Evolutionary conservation across 2,329 filamentous ascomycete genomes (phyloP).

Genomic region (Rhynchosporium graminicola): DNA sequence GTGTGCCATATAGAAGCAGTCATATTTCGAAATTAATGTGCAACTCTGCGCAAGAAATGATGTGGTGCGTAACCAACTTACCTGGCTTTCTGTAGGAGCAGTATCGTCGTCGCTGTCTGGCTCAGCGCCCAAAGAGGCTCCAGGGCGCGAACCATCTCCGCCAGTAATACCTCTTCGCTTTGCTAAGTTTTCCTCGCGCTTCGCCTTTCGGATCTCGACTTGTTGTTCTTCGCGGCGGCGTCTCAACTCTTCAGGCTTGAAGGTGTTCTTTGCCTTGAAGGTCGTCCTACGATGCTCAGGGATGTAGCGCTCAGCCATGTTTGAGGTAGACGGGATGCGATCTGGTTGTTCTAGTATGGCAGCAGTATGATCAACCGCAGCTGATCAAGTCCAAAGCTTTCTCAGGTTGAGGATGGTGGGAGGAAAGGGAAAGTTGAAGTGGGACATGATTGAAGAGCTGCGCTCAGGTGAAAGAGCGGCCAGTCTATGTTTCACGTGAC

Average conservation of each 20-base stretch:
- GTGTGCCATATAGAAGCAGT: neutral
- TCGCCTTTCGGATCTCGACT: constrained; percentile 97
- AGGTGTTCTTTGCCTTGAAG: constrained; percentile 99
- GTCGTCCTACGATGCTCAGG: constrained; percentile 98
- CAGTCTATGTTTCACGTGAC: constrained; percentile 24
- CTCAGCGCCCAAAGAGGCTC: constrained; percentile 81
- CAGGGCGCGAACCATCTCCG: constrained; percentile 72
- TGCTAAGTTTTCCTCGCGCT: constrained; percentile 97
- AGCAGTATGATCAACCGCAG: constrained; percentile 20
- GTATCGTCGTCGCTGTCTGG: constrained; percentile 98
- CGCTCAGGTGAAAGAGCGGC: neutral
- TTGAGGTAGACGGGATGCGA: constrained; percentile 31
- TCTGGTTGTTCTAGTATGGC: constrained; percentile 15
- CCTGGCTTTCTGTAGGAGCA: constrained; percentile 92
- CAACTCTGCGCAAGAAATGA: neutral
- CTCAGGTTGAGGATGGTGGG: constrained; percentile 21
- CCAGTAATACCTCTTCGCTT: constrained; percentile 94
- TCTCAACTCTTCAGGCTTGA: constrained; percentile 98
- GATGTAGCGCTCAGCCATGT: constrained; percentile 98
- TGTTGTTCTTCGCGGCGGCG: constrained; percentile 98
- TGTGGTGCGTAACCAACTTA: constrained; percentile 51
- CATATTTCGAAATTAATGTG: neutral
- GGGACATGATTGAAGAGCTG: constrained; percentile 20
- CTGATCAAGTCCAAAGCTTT: constrained; percentile 27
- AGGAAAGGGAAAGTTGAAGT: constrained; percentile 21